Evolutionary conservation across 148 eudicot genomes (phyloP).

Genomic region (Rhododendron molle): DNA sequence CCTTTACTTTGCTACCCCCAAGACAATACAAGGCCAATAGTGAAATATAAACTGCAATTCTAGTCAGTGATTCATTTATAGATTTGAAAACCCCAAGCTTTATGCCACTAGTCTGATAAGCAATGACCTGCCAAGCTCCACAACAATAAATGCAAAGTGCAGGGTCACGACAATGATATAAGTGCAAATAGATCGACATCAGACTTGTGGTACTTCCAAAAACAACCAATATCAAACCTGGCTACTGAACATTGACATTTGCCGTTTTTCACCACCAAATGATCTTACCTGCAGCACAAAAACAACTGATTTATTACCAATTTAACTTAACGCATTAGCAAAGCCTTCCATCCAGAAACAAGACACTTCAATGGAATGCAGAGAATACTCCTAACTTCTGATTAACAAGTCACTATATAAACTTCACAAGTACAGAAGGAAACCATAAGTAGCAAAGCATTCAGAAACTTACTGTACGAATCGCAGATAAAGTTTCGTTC

Average conservation of each 20-base stretch:
- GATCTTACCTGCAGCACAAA: slow-evolving; percentile 72
- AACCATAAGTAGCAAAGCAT: not conserved
- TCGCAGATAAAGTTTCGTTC: slow-evolving; percentile 90
- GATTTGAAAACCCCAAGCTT: slow-evolving; percentile 86
- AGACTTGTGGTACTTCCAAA: not conserved
- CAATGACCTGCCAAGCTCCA: slow-evolving; percentile 55
- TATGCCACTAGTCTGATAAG: slow-evolving; percentile 75
- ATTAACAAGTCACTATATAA: not conserved
- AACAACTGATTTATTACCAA: not conserved
- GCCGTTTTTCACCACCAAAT: slow-evolving; percentile 92
- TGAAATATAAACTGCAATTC: slow-evolving; percentile 86
- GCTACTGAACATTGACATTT: slow-evolving; percentile 81
- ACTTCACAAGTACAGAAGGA: not conserved
- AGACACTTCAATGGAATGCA: not conserved
- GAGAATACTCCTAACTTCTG: not conserved
- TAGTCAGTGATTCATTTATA: slow-evolving; percentile 79
- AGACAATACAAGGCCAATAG: slow-evolving; percentile 82
- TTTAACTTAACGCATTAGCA: not conserved
- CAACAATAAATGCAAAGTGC: slow-evolving; percentile 9
- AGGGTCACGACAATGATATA: not conserved
- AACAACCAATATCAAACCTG: slow-evolving; percentile 46
- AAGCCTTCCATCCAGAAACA: not conserved
- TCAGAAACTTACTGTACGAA: slow-evolving; percentile 71
- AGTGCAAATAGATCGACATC: not conserved
- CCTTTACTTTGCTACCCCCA: slow-evolving; percentile 90